A percentile compares a stretch with the other conserved stretches of the same genome.
Conservation (phyloP, 768 basidiomycete genomes). For the Exidia glandulosa region DNA sequence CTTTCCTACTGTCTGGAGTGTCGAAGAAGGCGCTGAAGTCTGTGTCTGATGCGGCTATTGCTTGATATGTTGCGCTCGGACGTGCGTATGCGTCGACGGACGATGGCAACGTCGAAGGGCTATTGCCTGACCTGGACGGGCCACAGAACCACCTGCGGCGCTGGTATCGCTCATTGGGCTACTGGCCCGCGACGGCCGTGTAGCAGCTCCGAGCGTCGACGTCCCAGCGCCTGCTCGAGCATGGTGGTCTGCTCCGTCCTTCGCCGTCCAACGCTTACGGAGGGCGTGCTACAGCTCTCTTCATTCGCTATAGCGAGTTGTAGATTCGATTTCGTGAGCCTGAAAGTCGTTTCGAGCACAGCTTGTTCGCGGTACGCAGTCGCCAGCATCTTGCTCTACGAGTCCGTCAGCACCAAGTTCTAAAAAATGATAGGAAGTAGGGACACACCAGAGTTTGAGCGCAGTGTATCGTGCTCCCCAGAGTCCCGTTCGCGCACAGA, state of each 20-base stretch:
- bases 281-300: constrained; percentile 92
- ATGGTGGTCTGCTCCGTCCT: constrained; percentile 28
- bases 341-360: constrained; percentile 76
- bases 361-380: constrained; percentile 61
- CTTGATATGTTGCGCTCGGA: too few relatives aligned
- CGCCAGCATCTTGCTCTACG: constrained; percentile 49
- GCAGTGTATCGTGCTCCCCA: constrained; percentile 55
- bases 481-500: constrained; percentile 60
- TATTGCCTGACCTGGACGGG: too few relatives aligned
- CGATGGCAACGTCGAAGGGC: too few relatives aligned
- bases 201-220: background rate
- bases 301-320: constrained; percentile 83
- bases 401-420: constrained; percentile 1
- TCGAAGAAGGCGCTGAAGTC: too few relatives aligned
- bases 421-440: background rate
- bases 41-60: too few relatives aligned
- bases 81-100: too few relatives aligned
- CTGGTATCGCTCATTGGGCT: too few relatives aligned
- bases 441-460: constrained; percentile 56
- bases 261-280: constrained; percentile 41
- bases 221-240: background rate
- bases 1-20: too few relatives aligned
- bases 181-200: background rate
- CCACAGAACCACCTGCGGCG: too few relatives aligned
- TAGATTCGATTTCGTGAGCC: constrained; percentile 80